phyloP scores from a whole-genome alignment of 257 asterid species.

The Petunia secreta region DNA sequence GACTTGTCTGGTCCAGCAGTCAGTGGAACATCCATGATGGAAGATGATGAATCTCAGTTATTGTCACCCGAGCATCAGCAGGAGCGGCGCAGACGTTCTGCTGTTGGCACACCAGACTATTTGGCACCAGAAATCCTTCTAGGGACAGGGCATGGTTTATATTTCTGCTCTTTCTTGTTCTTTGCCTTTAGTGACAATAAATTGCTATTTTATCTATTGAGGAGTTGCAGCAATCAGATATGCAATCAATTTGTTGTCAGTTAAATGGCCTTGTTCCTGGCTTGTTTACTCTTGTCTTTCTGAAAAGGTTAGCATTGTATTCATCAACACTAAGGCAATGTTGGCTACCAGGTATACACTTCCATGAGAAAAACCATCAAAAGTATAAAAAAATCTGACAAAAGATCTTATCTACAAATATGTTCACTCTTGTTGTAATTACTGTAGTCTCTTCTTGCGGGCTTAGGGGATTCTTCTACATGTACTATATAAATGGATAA shows the following conservation, averaged over 20 bases:
- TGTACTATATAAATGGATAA: neutral
- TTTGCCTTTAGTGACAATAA: neutral
- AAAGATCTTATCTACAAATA: no score
- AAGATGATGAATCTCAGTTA: constrained; percentile 78
- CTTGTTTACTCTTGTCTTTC: neutral
- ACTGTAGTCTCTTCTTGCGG: neutral
- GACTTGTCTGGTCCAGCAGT: constrained; percentile 97
- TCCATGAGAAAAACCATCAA: no score
- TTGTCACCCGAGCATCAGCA: constrained; percentile 70
- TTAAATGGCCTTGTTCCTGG: neutral
- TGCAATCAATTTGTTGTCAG: neutral
- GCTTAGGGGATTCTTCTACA: neutral
- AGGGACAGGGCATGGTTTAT: constrained; percentile 98
- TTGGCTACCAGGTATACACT: no score
- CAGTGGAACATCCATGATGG: constrained; percentile 88
- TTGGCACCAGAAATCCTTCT: constrained; percentile 99
- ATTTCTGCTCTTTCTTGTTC: constrained; percentile 12
- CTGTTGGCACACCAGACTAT: constrained; percentile 99
- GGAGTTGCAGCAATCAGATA: neutral
- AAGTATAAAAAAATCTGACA: no score
- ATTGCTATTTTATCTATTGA: constrained; percentile 2
- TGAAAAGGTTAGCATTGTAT: no score
- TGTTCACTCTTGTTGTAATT: neutral
- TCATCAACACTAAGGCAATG: no score
- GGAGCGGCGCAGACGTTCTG: constrained; percentile 91